These are phyloP conservation scores for Nicotiana paniculata DNA, from an alignment of 257 asterid species.

Conservation along the genomic window DNA sequence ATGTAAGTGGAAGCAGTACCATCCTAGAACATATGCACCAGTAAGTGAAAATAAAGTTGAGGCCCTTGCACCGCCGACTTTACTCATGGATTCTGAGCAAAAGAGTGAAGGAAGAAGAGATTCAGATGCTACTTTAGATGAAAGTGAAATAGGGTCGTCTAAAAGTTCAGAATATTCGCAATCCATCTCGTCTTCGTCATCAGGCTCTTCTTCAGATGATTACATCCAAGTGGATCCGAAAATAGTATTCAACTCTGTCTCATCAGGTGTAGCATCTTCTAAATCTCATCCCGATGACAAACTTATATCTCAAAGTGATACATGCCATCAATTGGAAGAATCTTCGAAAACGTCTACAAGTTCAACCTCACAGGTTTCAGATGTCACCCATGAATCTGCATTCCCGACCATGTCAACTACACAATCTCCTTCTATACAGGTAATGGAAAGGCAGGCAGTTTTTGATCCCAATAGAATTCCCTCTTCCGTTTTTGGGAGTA, in stretches of 20 bases:
- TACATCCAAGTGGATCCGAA: conserved; percentile 24
- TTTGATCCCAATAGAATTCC: conserved; percentile 35
- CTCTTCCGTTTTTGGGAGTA: conserved; percentile 18
- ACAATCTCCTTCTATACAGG: conserved; percentile 32
- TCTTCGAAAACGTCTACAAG: background rate
- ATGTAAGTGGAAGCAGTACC: conserved; percentile 19
- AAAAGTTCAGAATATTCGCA: conserved; percentile 27
- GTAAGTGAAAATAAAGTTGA: conserved; percentile 12
- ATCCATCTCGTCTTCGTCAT: conserved; percentile 26
- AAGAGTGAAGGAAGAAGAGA: conserved; percentile 18
- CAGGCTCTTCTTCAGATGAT: conserved; percentile 27
- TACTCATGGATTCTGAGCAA: conserved; percentile 14
- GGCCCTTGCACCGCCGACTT: conserved; percentile 8
- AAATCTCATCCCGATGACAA: conserved; percentile 3
- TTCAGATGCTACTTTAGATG: conserved; percentile 14
- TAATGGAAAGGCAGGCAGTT: conserved; percentile 34
- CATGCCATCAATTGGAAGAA: conserved; percentile 1
- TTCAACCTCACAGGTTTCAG: conserved; percentile 13
- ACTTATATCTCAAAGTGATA: conserved; percentile 17
- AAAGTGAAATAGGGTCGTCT: conserved; percentile 9
- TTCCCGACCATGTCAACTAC: conserved; percentile 20
- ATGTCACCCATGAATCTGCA: conserved; percentile 9
- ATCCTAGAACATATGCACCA: conserved; percentile 12
- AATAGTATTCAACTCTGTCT: conserved; percentile 10
- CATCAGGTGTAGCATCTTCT: conserved; percentile 17